Percentiles rank a stretch among this genome's conserved stretches.
Conservation (phyloP, 768 basidiomycete species). For the Lentinula edodes region DNA sequence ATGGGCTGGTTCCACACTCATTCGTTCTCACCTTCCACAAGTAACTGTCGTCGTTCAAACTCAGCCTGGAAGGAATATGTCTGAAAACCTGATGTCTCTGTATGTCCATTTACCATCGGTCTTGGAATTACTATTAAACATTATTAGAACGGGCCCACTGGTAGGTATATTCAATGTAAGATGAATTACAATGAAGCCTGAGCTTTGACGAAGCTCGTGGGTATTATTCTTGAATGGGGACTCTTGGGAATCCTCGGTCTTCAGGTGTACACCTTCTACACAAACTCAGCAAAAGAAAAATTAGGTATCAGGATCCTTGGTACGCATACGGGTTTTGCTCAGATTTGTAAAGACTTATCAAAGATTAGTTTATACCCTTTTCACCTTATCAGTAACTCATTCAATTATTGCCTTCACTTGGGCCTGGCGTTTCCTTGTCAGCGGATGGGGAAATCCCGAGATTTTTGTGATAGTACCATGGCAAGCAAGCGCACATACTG, state of each 20-base stretch:
- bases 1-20: not conserved
- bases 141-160: not conserved
- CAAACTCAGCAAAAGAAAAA: constrained; percentile 7
- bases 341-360: not conserved
- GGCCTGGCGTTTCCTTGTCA: constrained; percentile 16
- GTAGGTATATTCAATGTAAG: not conserved
- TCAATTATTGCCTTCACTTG: constrained; percentile 14
- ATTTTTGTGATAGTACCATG: constrained; percentile 8
- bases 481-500: constrained; percentile 8
- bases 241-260: not conserved
- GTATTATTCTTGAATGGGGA: not conserved
- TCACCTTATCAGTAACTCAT: constrained; percentile 15
- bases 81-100: not conserved
- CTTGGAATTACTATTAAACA: not conserved
- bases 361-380: constrained; percentile 5
- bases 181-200: not conserved
- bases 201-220: not conserved
- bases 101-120: not conserved
- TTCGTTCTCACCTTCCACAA: not conserved
- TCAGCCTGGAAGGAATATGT: not conserved
- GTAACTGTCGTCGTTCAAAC: not conserved
- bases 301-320: constrained; percentile 6
- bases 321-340: not conserved
- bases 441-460: constrained; percentile 13
- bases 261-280: constrained; percentile 3